These are phyloP conservation scores for Funneliformis caledonium DNA, from an alignment of 371 early-diverging fungal genomes.

Conservation along the genomic window DNA sequence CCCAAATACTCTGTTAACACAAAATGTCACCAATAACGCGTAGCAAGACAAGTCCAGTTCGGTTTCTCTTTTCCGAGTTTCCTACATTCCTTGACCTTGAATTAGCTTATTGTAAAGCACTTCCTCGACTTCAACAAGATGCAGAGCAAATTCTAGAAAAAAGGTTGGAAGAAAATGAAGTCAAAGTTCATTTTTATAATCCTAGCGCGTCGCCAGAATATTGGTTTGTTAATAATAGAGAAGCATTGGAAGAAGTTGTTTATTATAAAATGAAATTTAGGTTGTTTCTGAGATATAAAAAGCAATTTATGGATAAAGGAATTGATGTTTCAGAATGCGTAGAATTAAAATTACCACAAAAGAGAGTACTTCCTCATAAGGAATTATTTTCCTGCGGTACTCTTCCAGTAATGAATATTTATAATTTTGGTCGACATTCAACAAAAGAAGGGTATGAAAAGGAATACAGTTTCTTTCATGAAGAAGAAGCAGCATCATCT, in stretches of 20 bases:
- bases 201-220: conserved; percentile 17
- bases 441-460: neutral
- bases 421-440: neutral
- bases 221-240: conserved; percentile 20
- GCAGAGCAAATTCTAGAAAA: neutral
- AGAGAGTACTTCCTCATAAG: neutral
- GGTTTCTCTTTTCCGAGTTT: neutral
- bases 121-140: conserved; percentile 12
- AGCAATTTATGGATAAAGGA: conserved; percentile 4
- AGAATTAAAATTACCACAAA: neutral
- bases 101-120: neutral
- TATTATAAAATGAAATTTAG: conserved; percentile 32
- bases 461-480: neutral
- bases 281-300: conserved; percentile 6
- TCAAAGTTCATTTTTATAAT: neutral
- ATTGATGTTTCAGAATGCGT: neutral
- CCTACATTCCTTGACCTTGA: neutral
- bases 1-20: too few relatives aligned
- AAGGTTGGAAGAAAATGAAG: neutral
- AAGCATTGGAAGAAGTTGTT: conserved; percentile 7
- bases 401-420: neutral
- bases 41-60: conserved; percentile 5
- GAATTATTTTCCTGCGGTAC: neutral
- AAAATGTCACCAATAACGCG: conserved; percentile 31
- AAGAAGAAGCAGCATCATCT: neutral